A percentile compares a stretch with the other conserved stretches of the same genome.
These are phyloP conservation scores for Azolla pinnata DNA, from an alignment of 75 land plant species.

Conservation along the genomic window DNA sequence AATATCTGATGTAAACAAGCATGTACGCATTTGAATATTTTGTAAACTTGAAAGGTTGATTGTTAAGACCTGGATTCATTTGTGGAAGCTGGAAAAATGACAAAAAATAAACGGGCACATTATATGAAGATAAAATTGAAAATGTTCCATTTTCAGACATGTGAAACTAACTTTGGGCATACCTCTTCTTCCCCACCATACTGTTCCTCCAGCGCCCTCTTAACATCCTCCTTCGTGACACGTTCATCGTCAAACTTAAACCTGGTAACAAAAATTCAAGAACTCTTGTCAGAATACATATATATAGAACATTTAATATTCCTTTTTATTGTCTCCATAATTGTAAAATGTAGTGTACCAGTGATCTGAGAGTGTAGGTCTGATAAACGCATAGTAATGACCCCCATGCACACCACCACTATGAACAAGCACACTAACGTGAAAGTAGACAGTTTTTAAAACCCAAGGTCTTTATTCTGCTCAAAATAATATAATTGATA, in stretches of 20 bases:
- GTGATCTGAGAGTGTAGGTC: slow-evolving; percentile 73
- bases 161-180: slow-evolving; percentile 11
- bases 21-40: slow-evolving; percentile 85
- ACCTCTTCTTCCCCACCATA: slow-evolving; percentile 94
- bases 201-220: slow-evolving; percentile 79
- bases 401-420: slow-evolving; percentile 88
- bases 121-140: background rate
- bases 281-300: no score
- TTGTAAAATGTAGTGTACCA: slow-evolving; percentile 67
- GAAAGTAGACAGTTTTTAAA: no score
- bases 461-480: no score
- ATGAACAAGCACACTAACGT: slow-evolving; percentile 74
- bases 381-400: slow-evolving; percentile 81
- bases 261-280: slow-evolving; percentile 41
- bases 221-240: slow-evolving; percentile 87
- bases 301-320: no score
- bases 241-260: slow-evolving; percentile 95
- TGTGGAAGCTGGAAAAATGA: slow-evolving; percentile 49
- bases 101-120: background rate
- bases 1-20: slow-evolving; percentile 78
- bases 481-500: no score
- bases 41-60: slow-evolving; percentile 63
- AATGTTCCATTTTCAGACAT: no score
- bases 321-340: no score
- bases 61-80: slow-evolving; percentile 67